Percentiles rank a stretch among this genome's conserved stretches.
phyloP scores from a whole-genome alignment of 352 stramenopile species.

The Globisporangium splendens region DNA sequence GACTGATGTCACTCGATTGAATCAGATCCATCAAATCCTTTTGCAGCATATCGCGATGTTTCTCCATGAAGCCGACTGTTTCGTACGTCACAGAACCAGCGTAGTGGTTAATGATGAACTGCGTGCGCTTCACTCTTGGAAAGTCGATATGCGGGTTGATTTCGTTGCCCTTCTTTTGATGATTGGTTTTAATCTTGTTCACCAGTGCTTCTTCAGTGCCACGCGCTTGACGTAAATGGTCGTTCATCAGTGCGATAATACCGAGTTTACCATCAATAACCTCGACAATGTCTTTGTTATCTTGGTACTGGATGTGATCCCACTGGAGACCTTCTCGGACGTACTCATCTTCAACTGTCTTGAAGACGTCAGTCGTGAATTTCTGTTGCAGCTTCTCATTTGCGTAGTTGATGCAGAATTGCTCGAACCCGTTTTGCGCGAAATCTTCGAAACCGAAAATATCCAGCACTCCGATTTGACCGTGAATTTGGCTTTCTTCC shows the following conservation, averaged over 20 bases:
- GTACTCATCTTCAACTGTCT: slow-evolving; percentile 98
- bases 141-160: slow-evolving; percentile 82
- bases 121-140: slow-evolving; percentile 84
- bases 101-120: slow-evolving; percentile 97
- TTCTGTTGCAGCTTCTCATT: slow-evolving; percentile 91
- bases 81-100: slow-evolving; percentile 94
- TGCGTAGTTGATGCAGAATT: slow-evolving; percentile 93
- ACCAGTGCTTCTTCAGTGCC: slow-evolving; percentile 86
- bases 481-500: slow-evolving; percentile 63
- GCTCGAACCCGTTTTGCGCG: slow-evolving; percentile 89
- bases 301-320: slow-evolving; percentile 98
- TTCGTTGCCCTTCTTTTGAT: slow-evolving; percentile 66
- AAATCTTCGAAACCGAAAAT: slow-evolving; percentile 99
- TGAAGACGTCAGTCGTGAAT: slow-evolving; percentile 96
- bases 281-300: slow-evolving; percentile 98
- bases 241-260: slow-evolving; percentile 88
- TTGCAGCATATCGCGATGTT: slow-evolving; percentile 94
- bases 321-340: slow-evolving; percentile 95
- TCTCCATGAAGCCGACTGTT: slow-evolving; percentile 95
- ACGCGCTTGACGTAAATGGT: slow-evolving; percentile 80
- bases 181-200: slow-evolving; percentile 85
- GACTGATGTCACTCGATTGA: slow-evolving; percentile 56
- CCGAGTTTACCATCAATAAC: slow-evolving; percentile 93
- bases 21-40: slow-evolving; percentile 93
- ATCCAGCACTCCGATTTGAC: slow-evolving; percentile 95